These are phyloP conservation scores for Trypanosoma grayi DNA, from an alignment of 208 protist species.

Conservation along the genomic window DNA sequence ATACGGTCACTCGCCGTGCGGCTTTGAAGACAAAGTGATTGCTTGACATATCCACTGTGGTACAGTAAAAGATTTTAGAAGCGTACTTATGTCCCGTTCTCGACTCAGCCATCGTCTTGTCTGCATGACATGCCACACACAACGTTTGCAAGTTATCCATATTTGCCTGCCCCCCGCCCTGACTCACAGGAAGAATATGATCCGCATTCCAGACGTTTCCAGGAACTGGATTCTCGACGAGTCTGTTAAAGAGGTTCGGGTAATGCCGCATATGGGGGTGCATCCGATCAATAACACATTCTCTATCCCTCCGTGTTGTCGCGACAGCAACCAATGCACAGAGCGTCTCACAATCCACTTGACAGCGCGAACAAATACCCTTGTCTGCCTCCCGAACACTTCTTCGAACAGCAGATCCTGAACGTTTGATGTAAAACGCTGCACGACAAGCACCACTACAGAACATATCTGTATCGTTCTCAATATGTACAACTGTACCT, in stretches of 20 bases:
- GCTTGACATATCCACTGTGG: constrained; percentile 17
- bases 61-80: background rate
- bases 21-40: constrained; percentile 7
- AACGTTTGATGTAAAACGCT: constrained; percentile 62
- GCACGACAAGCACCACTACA: constrained; percentile 64
- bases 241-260: constrained; percentile 40
- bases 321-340: constrained; percentile 27
- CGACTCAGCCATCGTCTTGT: constrained; percentile 47
- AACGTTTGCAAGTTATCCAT: constrained; percentile 81
- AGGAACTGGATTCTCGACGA: constrained; percentile 49
- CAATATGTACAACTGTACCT: constrained; percentile 35
- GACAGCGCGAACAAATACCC: constrained; percentile 63
- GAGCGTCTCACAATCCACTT: constrained; percentile 66
- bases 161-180: constrained; percentile 56
- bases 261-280: constrained; percentile 66
- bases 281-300: constrained; percentile 30
- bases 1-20: constrained; percentile 13
- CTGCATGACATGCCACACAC: constrained; percentile 73
- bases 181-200: constrained; percentile 66
- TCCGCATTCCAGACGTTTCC: constrained; percentile 84
- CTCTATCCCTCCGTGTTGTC: constrained; percentile 13
- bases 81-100: background rate
- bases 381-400: constrained; percentile 48
- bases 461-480: constrained; percentile 60
- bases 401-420: constrained; percentile 48